Evolutionary conservation across 768 basidiomycete species (phyloP).

Genomic region (Dioszegia hungarica): DNA sequence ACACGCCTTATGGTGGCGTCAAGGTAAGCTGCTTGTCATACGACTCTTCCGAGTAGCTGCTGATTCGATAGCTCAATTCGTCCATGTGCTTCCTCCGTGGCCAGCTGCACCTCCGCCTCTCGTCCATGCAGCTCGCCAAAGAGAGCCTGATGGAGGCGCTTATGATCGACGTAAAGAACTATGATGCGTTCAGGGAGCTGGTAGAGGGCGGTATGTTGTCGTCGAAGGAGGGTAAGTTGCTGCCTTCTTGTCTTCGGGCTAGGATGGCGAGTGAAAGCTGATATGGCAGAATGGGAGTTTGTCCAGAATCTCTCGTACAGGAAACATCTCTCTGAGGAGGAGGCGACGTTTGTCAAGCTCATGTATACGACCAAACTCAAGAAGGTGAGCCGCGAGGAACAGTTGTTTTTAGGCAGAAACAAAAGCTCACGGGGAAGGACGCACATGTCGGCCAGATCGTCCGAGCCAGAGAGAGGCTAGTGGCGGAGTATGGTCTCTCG

Average conservation of each 20-base stretch:
- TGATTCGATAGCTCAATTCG: conserved; percentile 70
- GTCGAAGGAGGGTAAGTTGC: conserved; percentile 72
- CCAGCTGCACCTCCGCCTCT: conserved; percentile 86
- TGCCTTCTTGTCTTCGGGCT: not conserved
- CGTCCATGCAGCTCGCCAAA: conserved; percentile 84
- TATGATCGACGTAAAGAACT: conserved; percentile 91
- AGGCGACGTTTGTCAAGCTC: conserved; percentile 83
- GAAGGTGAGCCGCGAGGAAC: conserved; percentile 53
- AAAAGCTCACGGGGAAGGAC: conserved; percentile 51
- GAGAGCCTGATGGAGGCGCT: conserved; percentile 94
- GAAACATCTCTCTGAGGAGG: conserved; percentile 71
- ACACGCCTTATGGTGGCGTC: conserved; percentile 74
- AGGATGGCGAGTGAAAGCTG: too few relatives aligned
- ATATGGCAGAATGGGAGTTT: conserved; percentile 83
- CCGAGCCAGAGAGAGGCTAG: conserved; percentile 68
- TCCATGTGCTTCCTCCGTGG: conserved; percentile 95
- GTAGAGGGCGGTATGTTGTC: conserved; percentile 93
- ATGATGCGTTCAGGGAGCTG: conserved; percentile 87
- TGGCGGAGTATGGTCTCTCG: conserved; percentile 73
- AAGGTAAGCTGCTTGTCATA: conserved; percentile 61
- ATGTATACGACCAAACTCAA: conserved; percentile 88
- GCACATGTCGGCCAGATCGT: conserved; percentile 75
- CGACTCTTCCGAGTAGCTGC: too few relatives aligned
- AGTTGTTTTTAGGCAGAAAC: not conserved
- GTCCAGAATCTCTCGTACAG: conserved; percentile 75